Conservation (phyloP, 2,329 filamentous ascomycete species). For the Bretziella fagacearum region DNA sequence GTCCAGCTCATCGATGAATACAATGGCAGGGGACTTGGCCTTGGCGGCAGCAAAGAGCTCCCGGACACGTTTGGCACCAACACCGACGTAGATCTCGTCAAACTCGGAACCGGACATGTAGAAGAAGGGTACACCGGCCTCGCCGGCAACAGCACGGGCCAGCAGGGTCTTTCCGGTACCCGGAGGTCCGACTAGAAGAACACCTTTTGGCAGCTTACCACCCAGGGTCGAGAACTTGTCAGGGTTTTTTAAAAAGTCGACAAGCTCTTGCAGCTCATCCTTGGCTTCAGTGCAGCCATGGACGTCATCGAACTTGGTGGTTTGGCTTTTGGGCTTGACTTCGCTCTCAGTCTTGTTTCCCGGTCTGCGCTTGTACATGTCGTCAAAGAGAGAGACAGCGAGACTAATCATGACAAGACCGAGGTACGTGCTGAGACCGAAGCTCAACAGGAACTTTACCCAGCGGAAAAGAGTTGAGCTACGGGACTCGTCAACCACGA, state of each 20-base stretch:
- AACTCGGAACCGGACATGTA: constrained; percentile 99
- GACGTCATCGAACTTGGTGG: constrained; percentile 77
- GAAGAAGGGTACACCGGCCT: constrained; percentile 96
- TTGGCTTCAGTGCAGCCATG: constrained; percentile 97
- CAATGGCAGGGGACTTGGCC: constrained; percentile 73
- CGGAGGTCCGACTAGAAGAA: constrained; percentile 83
- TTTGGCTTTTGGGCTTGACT: constrained; percentile 85
- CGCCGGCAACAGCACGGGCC: constrained; percentile 85
- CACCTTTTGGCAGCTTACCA: constrained; percentile 92
- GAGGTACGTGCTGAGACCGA: constrained; percentile 63
- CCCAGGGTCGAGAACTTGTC: constrained; percentile 86
- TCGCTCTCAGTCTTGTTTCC: constrained; percentile 59
- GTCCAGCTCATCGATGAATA: constrained; percentile 89
- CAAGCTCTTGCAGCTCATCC: constrained; percentile 90
- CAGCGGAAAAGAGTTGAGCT: constrained; percentile 71
- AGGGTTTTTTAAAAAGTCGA: constrained; percentile 88
- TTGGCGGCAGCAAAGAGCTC: constrained; percentile 78
- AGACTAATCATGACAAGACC: constrained; percentile 65
- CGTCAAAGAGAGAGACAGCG: constrained; percentile 47
- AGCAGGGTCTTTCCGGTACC: constrained; percentile 96
- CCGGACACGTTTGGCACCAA: constrained; percentile 88
- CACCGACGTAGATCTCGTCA: constrained; percentile 94
- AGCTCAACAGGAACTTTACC: constrained; percentile 72
- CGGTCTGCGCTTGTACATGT: constrained; percentile 56
- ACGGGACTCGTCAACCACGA: constrained; percentile 83